phyloP scores from a whole-genome alignment of 495 filamentous ascomycete species.

The Tuber melanosporum region DNA sequence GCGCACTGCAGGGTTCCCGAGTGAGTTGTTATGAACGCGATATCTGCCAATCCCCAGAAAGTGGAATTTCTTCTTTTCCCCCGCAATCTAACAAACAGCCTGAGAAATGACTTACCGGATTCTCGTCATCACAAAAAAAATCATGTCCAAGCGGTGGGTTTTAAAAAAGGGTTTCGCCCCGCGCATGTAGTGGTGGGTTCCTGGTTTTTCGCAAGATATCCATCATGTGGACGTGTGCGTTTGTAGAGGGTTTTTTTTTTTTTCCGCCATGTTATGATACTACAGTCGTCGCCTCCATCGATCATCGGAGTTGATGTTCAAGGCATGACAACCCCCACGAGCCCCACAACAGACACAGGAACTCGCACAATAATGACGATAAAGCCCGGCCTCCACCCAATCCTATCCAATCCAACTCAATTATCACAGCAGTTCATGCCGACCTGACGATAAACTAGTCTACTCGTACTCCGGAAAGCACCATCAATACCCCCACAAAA shows the following conservation, averaged over 20 bases:
- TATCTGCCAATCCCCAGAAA: neutral
- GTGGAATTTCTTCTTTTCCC: neutral
- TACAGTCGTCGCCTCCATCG: neutral
- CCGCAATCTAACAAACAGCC: neutral
- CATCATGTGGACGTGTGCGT: neutral
- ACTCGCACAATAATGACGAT: neutral
- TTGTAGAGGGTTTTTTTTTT: neutral
- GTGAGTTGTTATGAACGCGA: neutral
- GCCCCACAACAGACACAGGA: neutral
- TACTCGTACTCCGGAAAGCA: neutral
- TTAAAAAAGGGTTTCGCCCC: neutral
- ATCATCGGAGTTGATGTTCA: neutral
- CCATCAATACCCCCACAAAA: neutral
- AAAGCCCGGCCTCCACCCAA: neutral
- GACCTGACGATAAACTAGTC: neutral
- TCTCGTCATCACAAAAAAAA: neutral
- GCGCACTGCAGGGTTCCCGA: neutral
- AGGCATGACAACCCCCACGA: neutral
- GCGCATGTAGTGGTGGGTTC: neutral
- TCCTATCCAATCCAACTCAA: neutral
- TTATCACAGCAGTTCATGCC: neutral
- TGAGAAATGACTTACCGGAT: neutral
- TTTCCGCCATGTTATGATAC: no score
- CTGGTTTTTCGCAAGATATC: neutral
- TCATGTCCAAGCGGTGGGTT: neutral